These are phyloP conservation scores for Saccharomyces pastorianus DNA, from an alignment of 1,139 yeast genomes.

Conservation along the genomic window DNA sequence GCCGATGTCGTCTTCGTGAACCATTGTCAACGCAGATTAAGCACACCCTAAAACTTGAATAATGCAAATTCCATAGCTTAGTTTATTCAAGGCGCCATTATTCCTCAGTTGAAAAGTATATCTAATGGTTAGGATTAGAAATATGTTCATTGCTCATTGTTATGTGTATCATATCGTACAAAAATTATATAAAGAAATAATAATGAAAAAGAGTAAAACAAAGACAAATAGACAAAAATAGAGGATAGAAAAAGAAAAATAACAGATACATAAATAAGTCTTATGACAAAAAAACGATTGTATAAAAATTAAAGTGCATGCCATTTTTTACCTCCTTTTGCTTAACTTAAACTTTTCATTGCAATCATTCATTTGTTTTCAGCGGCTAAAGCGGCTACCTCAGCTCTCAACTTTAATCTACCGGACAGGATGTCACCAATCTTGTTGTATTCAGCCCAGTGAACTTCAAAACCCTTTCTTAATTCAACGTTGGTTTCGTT, in stretches of 20 bases:
- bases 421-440: slow-evolving; percentile 68
- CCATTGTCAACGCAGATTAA: not conserved
- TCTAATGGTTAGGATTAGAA: not conserved
- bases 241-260: not conserved
- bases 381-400: slow-evolving; percentile 22
- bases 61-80: not conserved
- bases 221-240: not conserved
- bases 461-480: slow-evolving; percentile 61
- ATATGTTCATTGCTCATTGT: slow-evolving; percentile 1
- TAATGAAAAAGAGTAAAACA: not conserved
- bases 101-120: not conserved
- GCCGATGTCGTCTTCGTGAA: not conserved
- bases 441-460: slow-evolving; percentile 55
- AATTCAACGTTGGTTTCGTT: slow-evolving; percentile 50
- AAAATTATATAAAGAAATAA: not conserved
- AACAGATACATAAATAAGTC: not conserved
- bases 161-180: slow-evolving; percentile 1
- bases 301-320: not conserved
- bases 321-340: not conserved
- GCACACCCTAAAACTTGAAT: not conserved
- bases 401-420: slow-evolving; percentile 43
- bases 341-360: slow-evolving; percentile 1
- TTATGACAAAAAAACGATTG: not conserved
- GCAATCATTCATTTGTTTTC: slow-evolving; percentile 5
- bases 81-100: not conserved